Base-by-base conservation (phyloP, 352 stramenopile species). In the Phytophthora nicotianae region DNA sequence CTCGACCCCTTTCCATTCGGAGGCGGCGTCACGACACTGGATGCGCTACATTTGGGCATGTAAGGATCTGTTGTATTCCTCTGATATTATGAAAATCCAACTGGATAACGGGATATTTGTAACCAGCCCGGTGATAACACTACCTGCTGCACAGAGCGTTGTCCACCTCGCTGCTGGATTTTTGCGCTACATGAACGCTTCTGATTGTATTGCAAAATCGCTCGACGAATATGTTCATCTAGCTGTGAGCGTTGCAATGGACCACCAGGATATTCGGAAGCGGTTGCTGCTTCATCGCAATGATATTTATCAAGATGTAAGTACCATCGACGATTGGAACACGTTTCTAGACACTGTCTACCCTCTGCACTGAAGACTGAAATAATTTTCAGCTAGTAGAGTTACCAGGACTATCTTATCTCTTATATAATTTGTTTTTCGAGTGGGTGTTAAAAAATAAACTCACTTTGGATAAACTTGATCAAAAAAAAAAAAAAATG, bases 1-100 rank as follows among this genome's bases (percentile, higher is more conserved):
- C 62, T 96, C 7, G 88, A 96, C 51, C 81, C 87, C 29, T 95
- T 93, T 40, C 86, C 87, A 23, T 96, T 95, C 27, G 89, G 87
- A 23, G 86, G 89, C 13, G 87, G 89, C 23, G 86, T 97, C 29
- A 96, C 87, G 4, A 89, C 81, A 7, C 77, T 96, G 24, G 89
- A 96, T 29, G 81, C 84, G 2, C 73, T 96, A 55, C 74, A 85
- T 17, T 77, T 90, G 46, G 86, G 86, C 58, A 81, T 86, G 74
- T 89, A 80, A 49, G 83, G 23, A 50, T 26, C 5, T 41, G 5
- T 29, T 50, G 8, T 37, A 2, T n/a, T 32, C 33, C 3, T 46
- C 2, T 1, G 45, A 8, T 5, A 29, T 33, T 35, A 19, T 24
- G 21, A 16, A 35, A 23, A 11, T 24, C 20, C 10, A 50, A 13